Evolutionary conservation across 495 filamentous ascomycete species (phyloP), one percentile per base, ranked within the genome.

Genomic region (Penicillium antarcticum): DNA sequence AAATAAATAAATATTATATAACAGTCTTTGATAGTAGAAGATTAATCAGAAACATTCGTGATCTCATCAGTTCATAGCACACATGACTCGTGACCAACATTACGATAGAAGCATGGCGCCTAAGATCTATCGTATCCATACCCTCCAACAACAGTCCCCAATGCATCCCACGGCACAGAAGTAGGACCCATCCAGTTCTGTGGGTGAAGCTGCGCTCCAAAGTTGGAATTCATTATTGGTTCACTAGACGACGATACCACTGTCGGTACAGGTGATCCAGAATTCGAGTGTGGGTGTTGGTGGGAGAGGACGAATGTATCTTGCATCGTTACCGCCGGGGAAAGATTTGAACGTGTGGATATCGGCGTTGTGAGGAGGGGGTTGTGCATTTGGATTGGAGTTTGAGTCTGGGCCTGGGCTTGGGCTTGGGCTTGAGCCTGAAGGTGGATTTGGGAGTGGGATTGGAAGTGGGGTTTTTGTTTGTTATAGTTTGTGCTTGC

Each of bases 131-230:
- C 62, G 36, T 52, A 63, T 5, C 45, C 45, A 41, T 46, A 63
- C 8, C 56, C 52, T 6, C 45, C 54, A 17, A 63, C 55, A 5
- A 44, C 43, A 12, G 56, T 19, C 8, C 58, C 53, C 5, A 65
- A n/a, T 3, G 55, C 41, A 36, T 69, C 67, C 70, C 70, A 73
- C 10, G 67, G 67, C 9, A 71, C 53, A 7, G 68, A 67, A 11
- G 65, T 55, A 12, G 70, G 60, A 16, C 52, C 54, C 6, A 73
- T 45, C 70, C 70, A 73, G 35, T 69, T 66, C 48, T 73, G 70
- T 8, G 67, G 65, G 24, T 70, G 65, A 26, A 73, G 53, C 17
- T 63, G 67, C 0, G 62, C 36, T 19, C 57, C 62, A 51, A 63
- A 48, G 52, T 52, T 49, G 14, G 57, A 57, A 42, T 62, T 34